These are phyloP conservation scores for Solanum virginianum DNA, from an alignment of 257 asterid species.

Conservation along the genomic window DNA sequence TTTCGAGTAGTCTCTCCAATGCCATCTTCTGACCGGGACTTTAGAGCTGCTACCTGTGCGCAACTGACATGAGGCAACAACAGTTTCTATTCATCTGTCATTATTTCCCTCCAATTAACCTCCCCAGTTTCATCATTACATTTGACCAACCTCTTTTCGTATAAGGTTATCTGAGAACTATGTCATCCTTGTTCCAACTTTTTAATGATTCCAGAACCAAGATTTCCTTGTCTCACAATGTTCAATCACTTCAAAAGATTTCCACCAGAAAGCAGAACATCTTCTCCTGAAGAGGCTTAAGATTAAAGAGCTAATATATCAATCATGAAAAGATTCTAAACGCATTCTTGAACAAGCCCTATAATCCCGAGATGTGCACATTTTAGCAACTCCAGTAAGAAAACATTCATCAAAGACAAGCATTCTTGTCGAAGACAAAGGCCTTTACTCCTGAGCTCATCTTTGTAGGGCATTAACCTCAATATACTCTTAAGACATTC, in stretches of 20 bases:
- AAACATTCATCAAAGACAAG: not conserved
- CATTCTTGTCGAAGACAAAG: not conserved
- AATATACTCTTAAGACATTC: not conserved
- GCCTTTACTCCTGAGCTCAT: not conserved
- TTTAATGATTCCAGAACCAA: not conserved
- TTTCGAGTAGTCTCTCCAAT: not conserved
- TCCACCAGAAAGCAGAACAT: not conserved
- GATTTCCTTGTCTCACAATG: not conserved
- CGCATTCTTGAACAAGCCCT: not conserved
- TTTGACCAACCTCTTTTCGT: not conserved
- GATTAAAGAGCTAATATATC: not conserved
- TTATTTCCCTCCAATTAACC: not conserved
- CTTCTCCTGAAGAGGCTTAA: not conserved
- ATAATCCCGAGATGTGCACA: not conserved
- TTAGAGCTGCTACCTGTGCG: not conserved
- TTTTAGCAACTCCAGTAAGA: not conserved
- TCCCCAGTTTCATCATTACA: not conserved
- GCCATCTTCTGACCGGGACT: not conserved
- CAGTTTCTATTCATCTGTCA: not conserved
- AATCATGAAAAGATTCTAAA: not conserved
- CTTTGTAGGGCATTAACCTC: not conserved
- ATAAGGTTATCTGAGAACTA: not conserved
- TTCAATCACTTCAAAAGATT: not conserved
- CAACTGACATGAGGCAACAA: not conserved
- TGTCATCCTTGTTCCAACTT: not conserved